These are phyloP conservation scores for Verbena officinalis DNA, from an alignment of 257 asterid genomes.

Conservation along the genomic window DNA sequence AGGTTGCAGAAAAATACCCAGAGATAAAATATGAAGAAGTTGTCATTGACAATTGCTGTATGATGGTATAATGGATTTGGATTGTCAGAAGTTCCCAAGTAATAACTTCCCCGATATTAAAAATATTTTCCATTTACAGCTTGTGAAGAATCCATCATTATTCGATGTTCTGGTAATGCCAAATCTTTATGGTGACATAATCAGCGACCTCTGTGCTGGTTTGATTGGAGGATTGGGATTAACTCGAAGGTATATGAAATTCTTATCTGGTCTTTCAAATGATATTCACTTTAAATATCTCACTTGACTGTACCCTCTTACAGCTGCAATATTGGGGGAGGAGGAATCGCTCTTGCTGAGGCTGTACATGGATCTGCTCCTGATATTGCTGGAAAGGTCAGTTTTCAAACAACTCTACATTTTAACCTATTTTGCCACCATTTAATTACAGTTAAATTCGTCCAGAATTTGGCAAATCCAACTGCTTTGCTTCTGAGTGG, in stretches of 20 bases:
- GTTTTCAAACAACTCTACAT: slow-evolving; percentile 10
- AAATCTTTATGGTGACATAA: slow-evolving; percentile 46
- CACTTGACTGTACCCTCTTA: not conserved
- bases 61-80: slow-evolving; percentile 50
- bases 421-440: not conserved
- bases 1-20: slow-evolving; percentile 71
- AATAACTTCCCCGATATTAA: not conserved
- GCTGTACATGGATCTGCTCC: slow-evolving; percentile 88
- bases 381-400: slow-evolving; percentile 77
- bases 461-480: slow-evolving; percentile 71
- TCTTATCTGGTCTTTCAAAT: not conserved
- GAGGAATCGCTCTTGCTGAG: slow-evolving; percentile 82
- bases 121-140: slow-evolving; percentile 32
- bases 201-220: slow-evolving; percentile 79
- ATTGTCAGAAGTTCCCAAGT: not conserved
- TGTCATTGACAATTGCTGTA: slow-evolving; percentile 70
- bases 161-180: slow-evolving; percentile 66
- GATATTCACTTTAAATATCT: not conserved
- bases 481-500: slow-evolving; percentile 68
- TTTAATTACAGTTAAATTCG: not conserved
- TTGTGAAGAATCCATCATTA: slow-evolving; percentile 64
- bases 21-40: slow-evolving; percentile 71
- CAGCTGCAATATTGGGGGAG: slow-evolving; percentile 76
- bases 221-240: slow-evolving; percentile 72
- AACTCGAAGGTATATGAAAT: slow-evolving; percentile 58